Percentiles rank a stretch among this genome's conserved stretches.
These are phyloP conservation scores for Monarda citriodora DNA, from an alignment of 305 asterid genomes.

Conservation along the genomic window DNA sequence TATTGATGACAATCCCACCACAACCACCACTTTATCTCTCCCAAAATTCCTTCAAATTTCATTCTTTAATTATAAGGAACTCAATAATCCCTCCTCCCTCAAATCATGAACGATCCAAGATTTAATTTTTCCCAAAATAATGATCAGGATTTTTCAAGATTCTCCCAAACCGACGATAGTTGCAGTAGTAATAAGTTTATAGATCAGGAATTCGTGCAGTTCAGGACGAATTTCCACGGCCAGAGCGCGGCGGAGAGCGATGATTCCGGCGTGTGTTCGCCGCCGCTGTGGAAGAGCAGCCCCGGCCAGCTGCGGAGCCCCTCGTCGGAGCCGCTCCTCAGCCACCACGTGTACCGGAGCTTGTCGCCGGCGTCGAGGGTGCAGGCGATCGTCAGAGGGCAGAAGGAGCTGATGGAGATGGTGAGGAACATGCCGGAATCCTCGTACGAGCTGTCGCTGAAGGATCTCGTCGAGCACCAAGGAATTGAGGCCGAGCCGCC, in stretches of 20 bases:
- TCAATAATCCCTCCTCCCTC: background rate
- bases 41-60: background rate
- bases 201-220: constrained; percentile 36
- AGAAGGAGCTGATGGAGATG: constrained; percentile 65
- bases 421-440: constrained; percentile 57
- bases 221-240: constrained; percentile 23
- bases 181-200: constrained; percentile 10
- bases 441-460: constrained; percentile 51
- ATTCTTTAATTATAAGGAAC: constrained; percentile 8
- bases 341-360: constrained; percentile 24
- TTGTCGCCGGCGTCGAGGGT: constrained; percentile 45
- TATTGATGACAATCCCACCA: constrained; percentile 28
- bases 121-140: constrained; percentile 15
- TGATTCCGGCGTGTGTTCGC: constrained; percentile 72
- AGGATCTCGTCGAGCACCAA: constrained; percentile 49
- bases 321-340: constrained; percentile 33
- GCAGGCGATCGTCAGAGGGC: constrained; percentile 50
- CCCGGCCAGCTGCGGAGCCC: constrained; percentile 19
- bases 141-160: constrained; percentile 16
- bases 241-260: constrained; percentile 29
- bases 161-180: constrained; percentile 11
- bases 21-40: constrained; percentile 22
- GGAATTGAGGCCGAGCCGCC: constrained; percentile 7
- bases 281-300: constrained; percentile 66
- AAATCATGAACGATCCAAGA: constrained; percentile 48